phyloP scores from a whole-genome alignment of 805 yeast species.

The Lipomyces starkeyi region DNA sequence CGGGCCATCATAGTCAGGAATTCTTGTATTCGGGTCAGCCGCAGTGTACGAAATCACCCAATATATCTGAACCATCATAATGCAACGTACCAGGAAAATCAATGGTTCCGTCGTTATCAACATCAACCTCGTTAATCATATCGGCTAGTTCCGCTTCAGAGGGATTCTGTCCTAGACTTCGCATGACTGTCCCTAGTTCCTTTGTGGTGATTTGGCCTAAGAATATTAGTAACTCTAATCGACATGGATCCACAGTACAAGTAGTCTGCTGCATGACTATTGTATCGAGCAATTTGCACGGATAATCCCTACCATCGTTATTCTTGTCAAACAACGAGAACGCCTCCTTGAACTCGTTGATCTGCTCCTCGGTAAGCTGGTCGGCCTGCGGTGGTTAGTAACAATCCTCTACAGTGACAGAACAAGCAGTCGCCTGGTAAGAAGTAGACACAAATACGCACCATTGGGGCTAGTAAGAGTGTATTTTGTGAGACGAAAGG shows the following conservation, averaged over 20 bases:
- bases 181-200: constrained; percentile 97
- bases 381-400: constrained; percentile 60
- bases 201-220: constrained; percentile 80
- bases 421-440: not conserved
- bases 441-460: not conserved
- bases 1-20: constrained; percentile 86
- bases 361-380: constrained; percentile 91
- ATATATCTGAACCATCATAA: not conserved
- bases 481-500: not conserved
- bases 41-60: not conserved
- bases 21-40: constrained; percentile 48
- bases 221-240: not conserved
- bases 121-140: constrained; percentile 96
- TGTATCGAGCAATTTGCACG: not conserved
- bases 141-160: constrained; percentile 95
- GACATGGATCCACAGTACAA: not conserved
- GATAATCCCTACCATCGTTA: constrained; percentile 69
- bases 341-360: constrained; percentile 96
- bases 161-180: constrained; percentile 98
- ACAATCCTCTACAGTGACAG: not conserved
- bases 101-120: constrained; percentile 89
- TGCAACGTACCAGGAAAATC: constrained; percentile 60
- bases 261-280: not conserved
- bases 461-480: not conserved
- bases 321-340: constrained; percentile 96